Evolutionary conservation across 225 moss, liverwort and hornwort species (phyloP).

Genomic region (Marchantia polymorpha): DNA sequence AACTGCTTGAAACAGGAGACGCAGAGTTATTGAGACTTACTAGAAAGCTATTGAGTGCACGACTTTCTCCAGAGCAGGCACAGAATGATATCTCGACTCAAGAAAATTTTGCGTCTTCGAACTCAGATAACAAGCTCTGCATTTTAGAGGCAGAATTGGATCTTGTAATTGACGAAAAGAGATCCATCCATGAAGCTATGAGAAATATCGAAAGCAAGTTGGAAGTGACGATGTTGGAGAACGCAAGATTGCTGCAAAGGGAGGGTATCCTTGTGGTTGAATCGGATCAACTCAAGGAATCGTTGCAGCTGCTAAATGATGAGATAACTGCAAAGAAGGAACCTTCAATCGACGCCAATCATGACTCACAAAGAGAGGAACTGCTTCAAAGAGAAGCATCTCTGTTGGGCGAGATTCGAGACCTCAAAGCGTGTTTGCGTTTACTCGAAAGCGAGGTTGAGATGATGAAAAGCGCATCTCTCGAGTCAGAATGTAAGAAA

Average conservation of each 20-base stretch:
- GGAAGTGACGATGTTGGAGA: constrained; percentile 10
- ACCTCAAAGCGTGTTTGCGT: background rate
- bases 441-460: background rate
- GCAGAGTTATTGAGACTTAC: constrained; percentile 10
- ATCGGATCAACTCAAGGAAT: constrained; percentile 12
- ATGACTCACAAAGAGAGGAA: background rate
- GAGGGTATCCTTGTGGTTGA: constrained; percentile 1
- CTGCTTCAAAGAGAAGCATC: constrained; percentile 3
- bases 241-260: background rate
- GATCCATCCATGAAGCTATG: background rate
- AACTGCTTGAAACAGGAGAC: constrained; percentile 15
- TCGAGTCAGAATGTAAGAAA: constrained; percentile 8
- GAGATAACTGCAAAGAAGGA: background rate
- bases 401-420: background rate
- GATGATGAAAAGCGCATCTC: background rate
- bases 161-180: constrained; percentile 19
- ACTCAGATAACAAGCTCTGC: constrained; percentile 7
- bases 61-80: background rate
- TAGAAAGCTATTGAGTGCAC: background rate
- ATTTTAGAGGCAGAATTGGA: constrained; percentile 20
- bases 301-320: constrained; percentile 1
- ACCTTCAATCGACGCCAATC: no score
- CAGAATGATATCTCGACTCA: background rate
- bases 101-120: background rate
- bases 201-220: constrained; percentile 3